Conservation (phyloP, 257 asterid species). For the Voacanga thouarsii region DNA sequence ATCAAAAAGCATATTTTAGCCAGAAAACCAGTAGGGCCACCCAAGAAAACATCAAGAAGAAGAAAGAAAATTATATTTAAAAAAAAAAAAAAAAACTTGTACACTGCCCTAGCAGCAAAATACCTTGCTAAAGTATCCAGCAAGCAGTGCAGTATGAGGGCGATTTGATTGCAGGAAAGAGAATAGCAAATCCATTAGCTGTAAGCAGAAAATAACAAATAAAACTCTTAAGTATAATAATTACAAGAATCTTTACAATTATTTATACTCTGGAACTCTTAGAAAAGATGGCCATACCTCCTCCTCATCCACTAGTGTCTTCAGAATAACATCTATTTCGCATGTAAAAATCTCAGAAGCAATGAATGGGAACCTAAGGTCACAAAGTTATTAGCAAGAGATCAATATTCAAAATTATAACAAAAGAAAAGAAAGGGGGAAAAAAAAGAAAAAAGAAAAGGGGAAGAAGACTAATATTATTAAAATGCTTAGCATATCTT, state of each 20-base stretch:
- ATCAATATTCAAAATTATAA: neutral
- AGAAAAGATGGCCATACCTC: constrained; percentile 47
- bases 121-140: constrained; percentile 99
- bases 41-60: too few species aligned
- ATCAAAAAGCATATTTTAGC: constrained; percentile 25
- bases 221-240: constrained; percentile 16
- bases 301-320: constrained; percentile 91
- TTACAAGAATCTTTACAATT: constrained; percentile 2
- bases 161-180: constrained; percentile 92
- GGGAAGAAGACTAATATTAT: neutral
- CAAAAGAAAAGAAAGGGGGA: neutral
- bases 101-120: constrained; percentile 13
- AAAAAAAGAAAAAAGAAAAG: neutral
- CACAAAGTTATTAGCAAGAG: neutral
- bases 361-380: constrained; percentile 86
- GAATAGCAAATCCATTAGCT: constrained; percentile 93
- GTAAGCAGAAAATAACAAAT: constrained; percentile 31
- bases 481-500: neutral
- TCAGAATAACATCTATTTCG: constrained; percentile 94
- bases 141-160: constrained; percentile 79
- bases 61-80: too few species aligned
- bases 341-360: constrained; percentile 96
- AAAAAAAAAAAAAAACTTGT: neutral
- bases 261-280: constrained; percentile 12
- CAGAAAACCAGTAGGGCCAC: neutral